Evolutionary conservation across 495 filamentous ascomycete genomes (phyloP).

Genomic region (Hypoxylon intermedium): DNA sequence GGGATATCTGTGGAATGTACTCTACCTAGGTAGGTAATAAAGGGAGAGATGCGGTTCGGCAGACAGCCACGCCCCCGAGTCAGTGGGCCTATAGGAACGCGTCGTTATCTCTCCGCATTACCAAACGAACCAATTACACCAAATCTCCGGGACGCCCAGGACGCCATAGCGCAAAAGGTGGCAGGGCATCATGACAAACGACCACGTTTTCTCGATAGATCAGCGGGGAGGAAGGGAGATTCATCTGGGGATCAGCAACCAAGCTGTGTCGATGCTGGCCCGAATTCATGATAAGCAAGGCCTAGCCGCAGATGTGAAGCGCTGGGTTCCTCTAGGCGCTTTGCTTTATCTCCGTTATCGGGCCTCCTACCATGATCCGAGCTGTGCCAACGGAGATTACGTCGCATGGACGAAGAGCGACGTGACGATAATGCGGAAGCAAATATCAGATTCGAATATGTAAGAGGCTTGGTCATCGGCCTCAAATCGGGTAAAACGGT

Average conservation of each 20-base stretch:
- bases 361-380: slow-evolving; percentile 23
- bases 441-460: slow-evolving; percentile 16
- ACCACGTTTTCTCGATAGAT: slow-evolving; percentile 32
- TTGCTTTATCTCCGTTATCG: slow-evolving; percentile 42
- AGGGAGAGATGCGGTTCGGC: too few relatives aligned
- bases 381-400: slow-evolving; percentile 35
- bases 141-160: background rate
- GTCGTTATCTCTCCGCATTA: slow-evolving; percentile 31
- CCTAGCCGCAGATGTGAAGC: slow-evolving; percentile 25
- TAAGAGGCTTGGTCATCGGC: slow-evolving; percentile 17
- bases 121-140: slow-evolving; percentile 22
- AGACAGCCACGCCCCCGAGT: slow-evolving; percentile 15
- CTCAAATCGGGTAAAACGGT: slow-evolving; percentile 1
- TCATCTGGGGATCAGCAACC: slow-evolving; percentile 35
- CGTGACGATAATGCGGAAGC: slow-evolving; percentile 10
- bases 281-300: slow-evolving; percentile 33
- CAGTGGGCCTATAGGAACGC: slow-evolving; percentile 27
- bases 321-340: slow-evolving; percentile 18
- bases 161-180: slow-evolving; percentile 12
- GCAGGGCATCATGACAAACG: slow-evolving; percentile 8
- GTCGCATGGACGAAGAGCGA: slow-evolving; percentile 24
- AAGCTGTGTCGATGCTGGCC: slow-evolving; percentile 3
- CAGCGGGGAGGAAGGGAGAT: slow-evolving; percentile 28
- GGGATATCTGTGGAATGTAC: slow-evolving; percentile 1
- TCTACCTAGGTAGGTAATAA: slow-evolving; percentile 10